phyloP scores from a whole-genome alignment of 805 yeast genomes.

The Kluyveromyces nonfermentans region DNA sequence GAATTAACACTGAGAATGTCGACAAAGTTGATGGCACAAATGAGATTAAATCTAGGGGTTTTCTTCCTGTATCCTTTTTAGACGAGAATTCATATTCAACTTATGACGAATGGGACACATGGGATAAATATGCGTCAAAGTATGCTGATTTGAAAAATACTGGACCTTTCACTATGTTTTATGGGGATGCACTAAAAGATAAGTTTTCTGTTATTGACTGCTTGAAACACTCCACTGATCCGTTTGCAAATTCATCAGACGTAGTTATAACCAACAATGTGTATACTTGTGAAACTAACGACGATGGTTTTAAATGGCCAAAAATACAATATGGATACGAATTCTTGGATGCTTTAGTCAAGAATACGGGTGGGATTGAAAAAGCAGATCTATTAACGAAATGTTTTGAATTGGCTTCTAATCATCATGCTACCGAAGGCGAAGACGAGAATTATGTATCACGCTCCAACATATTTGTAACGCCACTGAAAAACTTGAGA shows the following conservation, averaged over 20 bases:
- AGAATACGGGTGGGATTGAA: slow-evolving; percentile 10
- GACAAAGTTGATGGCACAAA: slow-evolving; percentile 4
- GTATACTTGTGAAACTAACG: slow-evolving; percentile 13
- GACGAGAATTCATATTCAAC: slow-evolving; percentile 16
- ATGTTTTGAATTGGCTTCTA: slow-evolving; percentile 48
- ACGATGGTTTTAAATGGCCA: slow-evolving; percentile 56
- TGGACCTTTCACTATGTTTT: slow-evolving; percentile 30
- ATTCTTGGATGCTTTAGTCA: slow-evolving; percentile 31
- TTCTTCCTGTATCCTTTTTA: slow-evolving; percentile 34
- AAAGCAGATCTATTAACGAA: slow-evolving; percentile 38
- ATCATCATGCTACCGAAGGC: slow-evolving; percentile 21
- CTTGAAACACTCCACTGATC: slow-evolving; percentile 22
- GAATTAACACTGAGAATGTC: slow-evolving; percentile 27
- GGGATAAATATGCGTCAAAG: slow-evolving; percentile 15
- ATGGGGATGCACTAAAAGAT: slow-evolving; percentile 25
- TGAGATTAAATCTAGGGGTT: slow-evolving; percentile 34
- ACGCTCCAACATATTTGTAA: slow-evolving; percentile 57
- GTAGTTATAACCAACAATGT: slow-evolving; percentile 28
- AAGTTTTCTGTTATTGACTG: slow-evolving; percentile 23
- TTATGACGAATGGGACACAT: slow-evolving; percentile 21
- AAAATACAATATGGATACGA: slow-evolving; percentile 52
- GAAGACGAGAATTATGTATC: slow-evolving; percentile 35
- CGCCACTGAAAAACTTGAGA: slow-evolving; percentile 42
- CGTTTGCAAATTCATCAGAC: slow-evolving; percentile 17
- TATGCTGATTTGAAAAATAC: slow-evolving; percentile 16